Evolutionary conservation across 2,329 filamentous ascomycete species (phyloP), one percentile per base, ranked within the genome.

Genomic region (Sporothrix curviconia): DNA sequence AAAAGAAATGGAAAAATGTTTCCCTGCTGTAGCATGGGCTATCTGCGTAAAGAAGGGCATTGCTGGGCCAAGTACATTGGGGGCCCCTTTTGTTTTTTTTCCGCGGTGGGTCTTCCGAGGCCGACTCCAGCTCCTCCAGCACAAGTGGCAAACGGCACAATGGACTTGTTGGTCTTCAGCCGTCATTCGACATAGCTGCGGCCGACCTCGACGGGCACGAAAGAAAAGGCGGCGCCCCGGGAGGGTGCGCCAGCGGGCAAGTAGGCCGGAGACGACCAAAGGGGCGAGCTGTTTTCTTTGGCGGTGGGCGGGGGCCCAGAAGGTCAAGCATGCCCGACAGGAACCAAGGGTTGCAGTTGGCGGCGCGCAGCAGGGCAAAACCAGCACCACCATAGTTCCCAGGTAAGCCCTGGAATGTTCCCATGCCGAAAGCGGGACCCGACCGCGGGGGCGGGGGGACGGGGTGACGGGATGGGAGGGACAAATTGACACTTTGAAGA

Each of bases 141-240:
- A 96, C 95, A 1, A 85, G 75, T 5, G 74, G n/a, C 72, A 65
- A 97, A 95, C 0, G 82, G 76, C 50, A 95, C 80, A 25, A 97
- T 83, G 56, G 84, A 81, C 70, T 97, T 92, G n/a, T n/a, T n/a
- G n/a, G n/a, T n/a, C 0, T 85, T 84, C 92, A 92, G 96, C 22
- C 78, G 86, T 19, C 82, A 80, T 62, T 96, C 90, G 1, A 90
- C 92, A 67, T 97, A 99, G 66, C 87, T 94, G 47, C 88, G 78
- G 0, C 94, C 92, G 2, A 94, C 71, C 69, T 97, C 92, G 3
- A 96, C 81, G 0, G 92, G 92, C 0, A 97, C 89, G 0, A 96
- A n/a, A n/a, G n/a, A n/a, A n/a, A n/a, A n/a, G 79, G 11, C 94
- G 80, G 32, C 85, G 77, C 0, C 94, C 94, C 3, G 77, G 80